These are phyloP conservation scores for Ceriops decandra DNA, from an alignment of 345 rosid species.

Conservation along the genomic window DNA sequence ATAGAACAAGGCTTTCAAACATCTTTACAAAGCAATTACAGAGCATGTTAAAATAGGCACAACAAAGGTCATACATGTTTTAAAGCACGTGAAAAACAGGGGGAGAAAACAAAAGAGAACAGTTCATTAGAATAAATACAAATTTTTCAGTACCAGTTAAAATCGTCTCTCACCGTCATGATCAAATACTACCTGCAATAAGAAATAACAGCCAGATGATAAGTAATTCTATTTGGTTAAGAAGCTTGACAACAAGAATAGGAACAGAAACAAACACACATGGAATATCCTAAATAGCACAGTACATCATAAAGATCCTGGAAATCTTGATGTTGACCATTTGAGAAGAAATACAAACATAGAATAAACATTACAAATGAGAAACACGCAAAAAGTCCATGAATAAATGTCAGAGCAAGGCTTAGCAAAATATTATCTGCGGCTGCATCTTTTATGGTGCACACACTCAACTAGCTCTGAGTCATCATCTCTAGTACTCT, in stretches of 20 bases:
- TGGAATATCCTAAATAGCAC: no score
- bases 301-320: no score
- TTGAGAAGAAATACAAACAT: no score
- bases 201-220: constrained; percentile 21
- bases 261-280: not conserved
- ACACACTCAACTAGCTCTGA: no score
- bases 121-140: not conserved
- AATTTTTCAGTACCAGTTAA: not conserved
- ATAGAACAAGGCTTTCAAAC: no score
- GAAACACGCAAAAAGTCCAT: not conserved
- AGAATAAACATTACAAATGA: no score
- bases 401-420: not conserved
- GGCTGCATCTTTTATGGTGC: no score
- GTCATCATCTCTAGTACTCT: no score
- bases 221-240: constrained; percentile 15
- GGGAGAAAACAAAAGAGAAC: not conserved
- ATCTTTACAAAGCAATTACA: no score
- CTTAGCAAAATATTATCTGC: not conserved
- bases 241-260: not conserved
- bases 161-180: constrained; percentile 73
- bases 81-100: not conserved
- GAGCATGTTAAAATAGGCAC: no score
- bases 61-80: not conserved
- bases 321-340: no score
- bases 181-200: constrained; percentile 91